Base-by-base conservation (phyloP, 805 yeast genomes). In the Teunomyces pallodes region DNA sequence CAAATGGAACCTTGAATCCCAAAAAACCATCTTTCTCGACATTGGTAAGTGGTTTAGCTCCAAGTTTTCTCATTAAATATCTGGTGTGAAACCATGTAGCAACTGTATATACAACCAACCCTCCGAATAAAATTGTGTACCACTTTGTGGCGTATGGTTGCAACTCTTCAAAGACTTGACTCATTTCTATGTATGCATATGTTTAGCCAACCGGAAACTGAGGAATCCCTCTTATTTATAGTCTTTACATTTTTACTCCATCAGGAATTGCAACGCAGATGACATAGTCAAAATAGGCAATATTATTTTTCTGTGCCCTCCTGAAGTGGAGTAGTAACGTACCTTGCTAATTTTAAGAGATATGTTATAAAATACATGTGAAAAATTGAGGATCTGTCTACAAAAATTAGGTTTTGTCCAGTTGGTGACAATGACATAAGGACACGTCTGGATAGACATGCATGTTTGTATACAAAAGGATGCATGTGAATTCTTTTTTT, bases 1-100 rank as follows among this genome's bases (percentile, higher is more conserved):
- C 33, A 13, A 36, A 43, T 10, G 56, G 57, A 4, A 49, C 27
- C 20, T 43, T 43, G 43, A 65, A 55, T 1, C 71, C 69, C 33
- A 40, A 51, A 4, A 29, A 45, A 5, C 52, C 54, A 48, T 49
- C 57, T 10, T 14, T 27, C 9, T 41, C 35, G 13, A 13, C 28
- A 32, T 50, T 48, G 14, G 28, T 10, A 9, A 41, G 29, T 14
- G 52, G 49, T 36, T 54, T 36, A 13, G 54, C 55, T 3, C 54
- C 56, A 5, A 54, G 29, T 30, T 43, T 36, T 20, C 26, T 30
- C 35, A 27, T 27, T 28, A 42, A 39, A 13, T 13, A 28, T 13
- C 41, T 38, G 16, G 41, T 38, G 16, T 38, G 27, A 17, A 38
- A 12, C 41, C 41, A 38, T 9, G 30, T 24, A 9, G 41, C 13